Evolutionary conservation across 352 stramenopile species (phyloP).

Genomic region (Pythium grandisporangium): DNA sequence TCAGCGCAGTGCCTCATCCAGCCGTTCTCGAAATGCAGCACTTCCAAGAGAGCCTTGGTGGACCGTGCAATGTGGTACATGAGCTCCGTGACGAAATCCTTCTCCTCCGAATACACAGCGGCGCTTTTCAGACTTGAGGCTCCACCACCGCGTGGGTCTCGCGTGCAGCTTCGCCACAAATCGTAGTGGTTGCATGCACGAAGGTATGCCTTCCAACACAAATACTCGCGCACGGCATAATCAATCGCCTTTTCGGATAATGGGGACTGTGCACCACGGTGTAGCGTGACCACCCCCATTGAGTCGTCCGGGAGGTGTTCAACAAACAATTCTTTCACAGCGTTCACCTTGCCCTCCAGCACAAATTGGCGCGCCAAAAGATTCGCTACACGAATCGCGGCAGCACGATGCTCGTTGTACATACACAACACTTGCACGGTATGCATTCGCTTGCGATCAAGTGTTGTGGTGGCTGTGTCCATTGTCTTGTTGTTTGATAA

Average conservation of each 20-base stretch:
- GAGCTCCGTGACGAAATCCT: slow-evolving; percentile 59
- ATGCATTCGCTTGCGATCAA: slow-evolving; percentile 56
- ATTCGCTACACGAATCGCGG: slow-evolving; percentile 50
- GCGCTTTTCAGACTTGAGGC: too few species aligned
- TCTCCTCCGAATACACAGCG: slow-evolving; percentile 64
- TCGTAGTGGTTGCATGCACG: slow-evolving; percentile 57
- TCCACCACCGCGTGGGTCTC: too few species aligned
- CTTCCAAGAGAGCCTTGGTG: slow-evolving; percentile 39
- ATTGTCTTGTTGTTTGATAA: slow-evolving; percentile 2
- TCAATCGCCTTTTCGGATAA: slow-evolving; percentile 41
- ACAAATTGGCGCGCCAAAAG: slow-evolving; percentile 62
- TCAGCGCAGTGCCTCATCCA: slow-evolving; percentile 55
- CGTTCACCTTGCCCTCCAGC: slow-evolving; percentile 53
- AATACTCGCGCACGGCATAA: slow-evolving; percentile 36
- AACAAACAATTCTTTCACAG: slow-evolving; percentile 48
- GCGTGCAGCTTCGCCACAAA: slow-evolving; percentile 55
- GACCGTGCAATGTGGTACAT: slow-evolving; percentile 68
- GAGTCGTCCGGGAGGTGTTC: slow-evolving; percentile 61
- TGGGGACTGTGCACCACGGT: slow-evolving; percentile 27
- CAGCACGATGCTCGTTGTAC: slow-evolving; percentile 52
- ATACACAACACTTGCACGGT: slow-evolving; percentile 70
- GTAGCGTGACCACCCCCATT: slow-evolving; percentile 45
- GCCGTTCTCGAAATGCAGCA: slow-evolving; percentile 71
- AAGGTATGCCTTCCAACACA: slow-evolving; percentile 72
- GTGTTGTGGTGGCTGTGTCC: slow-evolving; percentile 15